Evolutionary conservation across 2,329 filamentous ascomycete species (phyloP).

Genomic region (Zarea fungicola): DNA sequence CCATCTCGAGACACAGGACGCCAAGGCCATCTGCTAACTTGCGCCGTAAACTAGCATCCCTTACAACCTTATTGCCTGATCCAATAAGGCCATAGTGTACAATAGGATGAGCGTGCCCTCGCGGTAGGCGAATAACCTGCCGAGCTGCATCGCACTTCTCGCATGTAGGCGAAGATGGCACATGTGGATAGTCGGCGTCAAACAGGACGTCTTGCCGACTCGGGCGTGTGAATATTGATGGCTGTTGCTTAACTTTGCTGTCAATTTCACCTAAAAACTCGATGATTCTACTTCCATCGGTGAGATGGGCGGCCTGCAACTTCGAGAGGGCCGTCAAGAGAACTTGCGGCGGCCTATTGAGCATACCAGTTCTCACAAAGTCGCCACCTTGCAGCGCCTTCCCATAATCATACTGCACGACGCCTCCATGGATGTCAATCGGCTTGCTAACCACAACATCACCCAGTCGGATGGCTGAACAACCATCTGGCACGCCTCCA

Average conservation of each 20-base stretch:
- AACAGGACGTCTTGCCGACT: no score
- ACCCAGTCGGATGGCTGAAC: constrained; percentile 24
- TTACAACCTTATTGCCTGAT: no score
- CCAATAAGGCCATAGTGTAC: no score
- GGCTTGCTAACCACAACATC: constrained; percentile 21
- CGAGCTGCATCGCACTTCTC: background rate
- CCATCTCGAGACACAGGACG: no score
- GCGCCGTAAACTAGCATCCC: no score
- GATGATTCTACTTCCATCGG: background rate
- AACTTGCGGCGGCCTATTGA: background rate
- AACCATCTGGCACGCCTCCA: constrained; percentile 20
- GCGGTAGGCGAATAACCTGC: no score
- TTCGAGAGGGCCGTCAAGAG: background rate
- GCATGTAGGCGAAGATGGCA: background rate
- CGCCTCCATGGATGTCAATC: background rate
- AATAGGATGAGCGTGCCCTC: no score
- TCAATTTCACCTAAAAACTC: background rate
- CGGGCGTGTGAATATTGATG: no score
- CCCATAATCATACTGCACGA: constrained; percentile 2
- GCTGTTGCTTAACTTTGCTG: no score
- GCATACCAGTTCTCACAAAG: background rate
- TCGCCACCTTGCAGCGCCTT: background rate
- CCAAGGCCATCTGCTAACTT: no score
- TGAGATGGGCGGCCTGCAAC: background rate
- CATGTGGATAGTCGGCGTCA: no score